Evolutionary conservation across 768 basidiomycete species (phyloP).

Genomic region (Termitomyces sp.): DNA sequence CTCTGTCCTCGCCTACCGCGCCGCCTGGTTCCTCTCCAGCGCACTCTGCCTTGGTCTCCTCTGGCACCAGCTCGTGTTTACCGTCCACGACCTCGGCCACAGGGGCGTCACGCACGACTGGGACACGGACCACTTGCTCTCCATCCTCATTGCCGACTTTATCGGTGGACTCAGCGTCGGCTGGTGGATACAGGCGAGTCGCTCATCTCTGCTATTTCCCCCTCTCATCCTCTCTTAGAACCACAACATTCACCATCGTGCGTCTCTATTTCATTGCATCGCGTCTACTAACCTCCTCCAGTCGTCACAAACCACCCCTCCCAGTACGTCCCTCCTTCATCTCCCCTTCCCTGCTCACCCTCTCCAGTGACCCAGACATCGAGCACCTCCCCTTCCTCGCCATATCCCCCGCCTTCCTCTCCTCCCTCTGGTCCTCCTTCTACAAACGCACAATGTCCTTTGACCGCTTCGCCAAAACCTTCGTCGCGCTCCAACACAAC

Average conservation of each 20-base stretch:
- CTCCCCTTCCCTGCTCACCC: conserved; percentile 7
- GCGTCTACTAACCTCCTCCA: conserved; percentile 26
- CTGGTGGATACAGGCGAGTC: conserved; percentile 94
- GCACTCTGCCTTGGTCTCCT: conserved; percentile 81
- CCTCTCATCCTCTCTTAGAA: conserved; percentile 41
- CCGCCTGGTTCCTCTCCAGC: conserved; percentile 65
- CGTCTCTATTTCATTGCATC: neutral
- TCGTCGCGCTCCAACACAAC: conserved; percentile 82
- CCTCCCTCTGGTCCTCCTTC: conserved; percentile 87
- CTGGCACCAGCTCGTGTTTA: conserved; percentile 95
- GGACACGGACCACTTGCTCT: conserved; percentile 72
- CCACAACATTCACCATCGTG: conserved; percentile 44
- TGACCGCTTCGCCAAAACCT: conserved; percentile 57
- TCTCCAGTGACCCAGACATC: conserved; percentile 72
- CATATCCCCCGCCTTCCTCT: conserved; percentile 83
- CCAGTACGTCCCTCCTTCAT: conserved; percentile 52
- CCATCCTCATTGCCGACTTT: conserved; percentile 77
- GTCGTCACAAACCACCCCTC: conserved; percentile 97
- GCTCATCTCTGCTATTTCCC: neutral
- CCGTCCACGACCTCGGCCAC: conserved; percentile 93
- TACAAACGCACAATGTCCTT: conserved; percentile 85
- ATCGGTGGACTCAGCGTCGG: conserved; percentile 92
- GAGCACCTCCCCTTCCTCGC: conserved; percentile 93
- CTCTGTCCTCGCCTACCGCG: conserved; percentile 57
- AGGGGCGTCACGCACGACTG: conserved; percentile 90